Percentiles rank a stretch among this genome's conserved stretches.
These are phyloP conservation scores for Aspergillus aculeatus DNA, from an alignment of 2,329 filamentous ascomycete species.

Conservation along the genomic window DNA sequence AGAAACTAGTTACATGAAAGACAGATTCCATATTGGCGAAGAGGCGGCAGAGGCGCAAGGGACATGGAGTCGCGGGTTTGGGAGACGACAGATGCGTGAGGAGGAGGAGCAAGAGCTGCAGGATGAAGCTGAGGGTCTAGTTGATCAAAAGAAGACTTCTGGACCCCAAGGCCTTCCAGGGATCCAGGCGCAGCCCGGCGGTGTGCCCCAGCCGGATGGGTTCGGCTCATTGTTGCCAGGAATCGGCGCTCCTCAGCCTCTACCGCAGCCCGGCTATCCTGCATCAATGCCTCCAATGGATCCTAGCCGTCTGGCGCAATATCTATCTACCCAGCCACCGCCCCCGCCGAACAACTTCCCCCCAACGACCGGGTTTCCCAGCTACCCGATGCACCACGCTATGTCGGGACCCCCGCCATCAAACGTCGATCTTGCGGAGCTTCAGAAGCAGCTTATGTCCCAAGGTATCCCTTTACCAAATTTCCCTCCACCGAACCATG, in stretches of 20 bases:
- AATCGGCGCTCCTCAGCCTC: conserved; percentile 47
- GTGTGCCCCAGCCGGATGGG: conserved; percentile 47
- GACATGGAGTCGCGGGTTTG: conserved; percentile 83
- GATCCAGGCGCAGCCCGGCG: conserved; percentile 59
- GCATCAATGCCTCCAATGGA: conserved; percentile 51
- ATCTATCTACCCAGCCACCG: conserved; percentile 49
- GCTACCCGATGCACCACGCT: conserved; percentile 42
- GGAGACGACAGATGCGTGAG: conserved; percentile 76
- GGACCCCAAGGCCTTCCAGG: conserved; percentile 49
- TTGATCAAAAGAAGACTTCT: conserved; percentile 82
- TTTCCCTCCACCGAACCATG: conserved; percentile 41
- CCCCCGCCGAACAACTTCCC: conserved; percentile 25
- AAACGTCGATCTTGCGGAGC: conserved; percentile 38
- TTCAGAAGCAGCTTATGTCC: conserved; percentile 39
- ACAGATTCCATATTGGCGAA: conserved; percentile 94
- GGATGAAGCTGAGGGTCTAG: conserved; percentile 87
- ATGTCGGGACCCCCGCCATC: conserved; percentile 51
- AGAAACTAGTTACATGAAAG: conserved; percentile 79
- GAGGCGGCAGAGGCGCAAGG: conserved; percentile 89
- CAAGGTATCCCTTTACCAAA: conserved; percentile 37
- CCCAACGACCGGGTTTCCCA: conserved; percentile 36
- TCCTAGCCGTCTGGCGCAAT: conserved; percentile 41
- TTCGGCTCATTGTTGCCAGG: conserved; percentile 46
- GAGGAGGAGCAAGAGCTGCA: conserved; percentile 92
- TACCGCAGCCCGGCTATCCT: conserved; percentile 31